phyloP scores from a whole-genome alignment of 192 early-diverging fungal genomes.

The Mortierella hygrophila region DNA sequence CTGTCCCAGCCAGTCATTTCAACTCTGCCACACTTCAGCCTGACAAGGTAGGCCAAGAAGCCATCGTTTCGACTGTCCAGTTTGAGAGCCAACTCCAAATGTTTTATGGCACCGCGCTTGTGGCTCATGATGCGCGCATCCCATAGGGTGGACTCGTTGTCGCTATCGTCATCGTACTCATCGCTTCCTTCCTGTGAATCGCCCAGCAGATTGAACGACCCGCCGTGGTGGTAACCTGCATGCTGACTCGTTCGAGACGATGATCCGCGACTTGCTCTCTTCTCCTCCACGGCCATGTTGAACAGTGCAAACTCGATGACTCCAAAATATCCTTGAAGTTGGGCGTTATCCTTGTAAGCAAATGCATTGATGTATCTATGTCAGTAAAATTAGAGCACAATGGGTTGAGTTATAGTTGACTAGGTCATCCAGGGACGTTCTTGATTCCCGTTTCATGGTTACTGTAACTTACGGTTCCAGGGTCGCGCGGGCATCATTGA shows the following conservation, averaged over 20 bases:
- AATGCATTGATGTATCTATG: constrained; percentile 4
- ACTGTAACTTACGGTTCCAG: constrained; percentile 34
- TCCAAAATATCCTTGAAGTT: constrained; percentile 30
- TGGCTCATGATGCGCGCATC: not conserved
- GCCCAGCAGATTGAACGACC: not conserved
- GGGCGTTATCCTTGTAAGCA: constrained; percentile 35
- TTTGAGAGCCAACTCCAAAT: constrained; percentile 24
- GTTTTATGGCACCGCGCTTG: constrained; percentile 1
- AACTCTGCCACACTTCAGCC: constrained; percentile 28
- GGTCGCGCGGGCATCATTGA: constrained; percentile 27
- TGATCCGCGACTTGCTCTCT: not conserved
- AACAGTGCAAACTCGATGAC: constrained; percentile 43
- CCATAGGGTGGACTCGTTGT: not conserved
- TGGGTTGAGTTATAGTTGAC: not conserved
- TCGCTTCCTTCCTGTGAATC: not conserved
- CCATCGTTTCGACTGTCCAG: constrained; percentile 28
- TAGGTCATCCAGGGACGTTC: not conserved
- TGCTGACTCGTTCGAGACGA: not conserved
- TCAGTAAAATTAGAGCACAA: not conserved
- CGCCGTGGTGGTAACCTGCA: not conserved
- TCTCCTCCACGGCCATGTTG: constrained; percentile 5
- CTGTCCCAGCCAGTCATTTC: constrained; percentile 6
- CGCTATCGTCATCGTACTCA: not conserved
- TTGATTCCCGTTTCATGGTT: not conserved
- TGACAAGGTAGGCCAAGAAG: constrained; percentile 34